phyloP scores from a whole-genome alignment of 192 early-diverging fungal species.

The Backusella mclennaniae region DNA sequence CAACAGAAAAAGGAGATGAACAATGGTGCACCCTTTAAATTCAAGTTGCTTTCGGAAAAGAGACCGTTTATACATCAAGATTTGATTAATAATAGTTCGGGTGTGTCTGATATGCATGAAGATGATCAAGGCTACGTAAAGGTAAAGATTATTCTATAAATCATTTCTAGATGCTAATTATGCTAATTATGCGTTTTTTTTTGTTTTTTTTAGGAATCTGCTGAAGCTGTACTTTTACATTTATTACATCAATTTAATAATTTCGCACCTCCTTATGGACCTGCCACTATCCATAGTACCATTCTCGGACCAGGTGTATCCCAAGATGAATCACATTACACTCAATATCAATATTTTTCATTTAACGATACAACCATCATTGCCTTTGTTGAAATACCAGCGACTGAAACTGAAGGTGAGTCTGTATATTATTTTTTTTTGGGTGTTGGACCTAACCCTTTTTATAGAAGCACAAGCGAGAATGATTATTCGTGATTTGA shows the following conservation, averaged over 20 bases:
- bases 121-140: slow-evolving; percentile 33
- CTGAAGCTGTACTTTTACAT: slow-evolving; percentile 69
- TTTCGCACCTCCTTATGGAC: slow-evolving; percentile 59
- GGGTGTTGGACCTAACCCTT: neutral
- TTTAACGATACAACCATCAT: slow-evolving; percentile 72
- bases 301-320: slow-evolving; percentile 39
- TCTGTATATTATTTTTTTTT: too few species aligned
- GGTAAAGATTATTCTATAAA: neutral
- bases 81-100: slow-evolving; percentile 8
- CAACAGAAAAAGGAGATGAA: slow-evolving; percentile 17
- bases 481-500: slow-evolving; percentile 70
- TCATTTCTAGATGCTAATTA: too few species aligned
- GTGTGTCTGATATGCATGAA: slow-evolving; percentile 1
- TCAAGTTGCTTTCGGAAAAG: slow-evolving; percentile 28
- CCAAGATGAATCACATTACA: slow-evolving; percentile 41
- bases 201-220: slow-evolving; percentile 52
- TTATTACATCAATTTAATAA: slow-evolving; percentile 70
- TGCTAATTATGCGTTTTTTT: too few species aligned
- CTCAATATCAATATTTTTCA: slow-evolving; percentile 68
- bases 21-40: slow-evolving; percentile 17
- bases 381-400: slow-evolving; percentile 65
- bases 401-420: slow-evolving; percentile 23
- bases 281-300: slow-evolving; percentile 49
- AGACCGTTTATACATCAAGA: slow-evolving; percentile 22
- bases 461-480: slow-evolving; percentile 46